Conservation (phyloP, 2,329 filamentous ascomycete genomes). For the Colletotrichum spaethianum region DNA sequence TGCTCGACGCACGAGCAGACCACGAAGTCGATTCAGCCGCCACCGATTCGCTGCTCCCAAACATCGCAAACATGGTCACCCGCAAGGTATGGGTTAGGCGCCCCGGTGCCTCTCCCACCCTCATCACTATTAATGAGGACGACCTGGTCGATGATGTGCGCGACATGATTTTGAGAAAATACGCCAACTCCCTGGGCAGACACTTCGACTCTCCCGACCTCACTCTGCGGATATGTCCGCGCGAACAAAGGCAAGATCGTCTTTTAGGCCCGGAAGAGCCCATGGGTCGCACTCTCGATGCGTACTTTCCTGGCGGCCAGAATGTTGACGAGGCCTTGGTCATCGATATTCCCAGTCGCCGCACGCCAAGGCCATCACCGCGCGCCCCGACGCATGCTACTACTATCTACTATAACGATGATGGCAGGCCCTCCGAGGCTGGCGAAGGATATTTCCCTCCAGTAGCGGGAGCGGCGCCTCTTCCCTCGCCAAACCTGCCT, state of each 20-base stretch:
- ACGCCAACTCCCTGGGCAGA: slow-evolving; percentile 90
- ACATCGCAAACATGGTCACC: slow-evolving; percentile 69
- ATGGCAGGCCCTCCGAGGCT: slow-evolving; percentile 75
- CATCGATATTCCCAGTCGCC: slow-evolving; percentile 85
- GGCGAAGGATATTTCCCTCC: slow-evolving; percentile 89
- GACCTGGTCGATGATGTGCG: slow-evolving; percentile 95
- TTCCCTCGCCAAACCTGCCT: slow-evolving; percentile 57
- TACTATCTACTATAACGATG: slow-evolving; percentile 72
- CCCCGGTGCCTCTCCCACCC: slow-evolving; percentile 86
- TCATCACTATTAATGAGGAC: slow-evolving; percentile 87
- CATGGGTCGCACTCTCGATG: slow-evolving; percentile 82
- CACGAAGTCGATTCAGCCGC: slow-evolving; percentile 57
- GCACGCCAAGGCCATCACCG: slow-evolving; percentile 87
- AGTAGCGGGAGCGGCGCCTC: slow-evolving; percentile 59
- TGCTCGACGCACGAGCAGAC: slow-evolving; percentile 61
- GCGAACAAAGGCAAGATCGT: slow-evolving; percentile 77
- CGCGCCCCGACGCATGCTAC: slow-evolving; percentile 62
- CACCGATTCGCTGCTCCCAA: slow-evolving; percentile 53
- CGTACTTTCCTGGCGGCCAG: slow-evolving; percentile 89
- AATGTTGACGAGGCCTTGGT: slow-evolving; percentile 89
- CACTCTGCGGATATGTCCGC: slow-evolving; percentile 81
- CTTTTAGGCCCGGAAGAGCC: slow-evolving; percentile 88
- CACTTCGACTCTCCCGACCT: slow-evolving; percentile 94
- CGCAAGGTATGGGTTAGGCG: slow-evolving; percentile 97
- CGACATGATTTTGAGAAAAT: slow-evolving; percentile 93